phyloP scores from a whole-genome alignment of 2,329 filamentous ascomycete genomes.

The Xylaria multiplex region DNA sequence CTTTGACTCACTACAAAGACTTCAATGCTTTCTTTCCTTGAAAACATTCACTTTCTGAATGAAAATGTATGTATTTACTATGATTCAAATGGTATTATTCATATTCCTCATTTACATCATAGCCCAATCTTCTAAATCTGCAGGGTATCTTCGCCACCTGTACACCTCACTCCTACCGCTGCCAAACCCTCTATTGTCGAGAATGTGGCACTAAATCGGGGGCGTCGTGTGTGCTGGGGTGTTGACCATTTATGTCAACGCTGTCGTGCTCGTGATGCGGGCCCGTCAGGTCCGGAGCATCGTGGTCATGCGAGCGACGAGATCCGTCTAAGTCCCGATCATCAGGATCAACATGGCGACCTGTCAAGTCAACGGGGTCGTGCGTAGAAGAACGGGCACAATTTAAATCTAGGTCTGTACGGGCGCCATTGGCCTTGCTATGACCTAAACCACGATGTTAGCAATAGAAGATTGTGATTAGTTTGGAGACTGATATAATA shows the following conservation, averaged over 20 bases:
- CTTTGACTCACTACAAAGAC: neutral
- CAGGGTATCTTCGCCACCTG: conserved; percentile 24
- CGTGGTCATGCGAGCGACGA: conserved; percentile 26
- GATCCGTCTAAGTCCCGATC: conserved; percentile 34
- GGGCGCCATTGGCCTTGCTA: conserved; percentile 15
- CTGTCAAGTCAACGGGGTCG: conserved; percentile 32
- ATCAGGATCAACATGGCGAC: conserved; percentile 32
- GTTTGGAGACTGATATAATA: neutral
- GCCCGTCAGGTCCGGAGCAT: conserved; percentile 34
- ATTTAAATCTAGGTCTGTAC: conserved; percentile 31
- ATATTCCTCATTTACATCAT: conserved; percentile 19
- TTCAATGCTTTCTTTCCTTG: neutral
- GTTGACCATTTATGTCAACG: conserved; percentile 35
- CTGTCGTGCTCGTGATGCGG: conserved; percentile 26
- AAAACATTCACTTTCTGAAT: neutral
- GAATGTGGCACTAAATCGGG: conserved; percentile 31
- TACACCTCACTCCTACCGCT: neutral
- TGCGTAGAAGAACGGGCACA: conserved; percentile 25
- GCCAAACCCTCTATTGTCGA: conserved; percentile 11
- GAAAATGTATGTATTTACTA: neutral
- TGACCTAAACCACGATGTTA: conserved; percentile 11
- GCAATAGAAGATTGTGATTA: neutral
- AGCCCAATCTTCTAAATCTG: conserved; percentile 8
- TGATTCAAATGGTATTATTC: conserved; percentile 25
- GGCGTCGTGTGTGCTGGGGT: conserved; percentile 26